These are phyloP conservation scores for Clavariopsis aquatica DNA, from an alignment of 495 filamentous ascomycete genomes.

Conservation along the genomic window DNA sequence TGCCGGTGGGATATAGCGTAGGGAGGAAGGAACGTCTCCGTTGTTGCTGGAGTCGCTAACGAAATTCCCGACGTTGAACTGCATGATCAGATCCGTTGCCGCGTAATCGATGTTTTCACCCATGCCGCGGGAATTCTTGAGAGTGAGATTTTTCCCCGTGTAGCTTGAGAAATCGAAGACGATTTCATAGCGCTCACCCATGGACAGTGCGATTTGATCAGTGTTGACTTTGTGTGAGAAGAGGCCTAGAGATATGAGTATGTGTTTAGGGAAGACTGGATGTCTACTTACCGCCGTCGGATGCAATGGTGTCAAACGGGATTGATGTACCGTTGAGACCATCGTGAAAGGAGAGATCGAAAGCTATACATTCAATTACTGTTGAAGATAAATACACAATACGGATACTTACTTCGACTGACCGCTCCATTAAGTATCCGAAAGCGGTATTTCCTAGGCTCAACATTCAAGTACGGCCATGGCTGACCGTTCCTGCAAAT, in stretches of 20 bases:
- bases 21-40: conserved; percentile 41
- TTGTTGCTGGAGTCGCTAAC: conserved; percentile 46
- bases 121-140: conserved; percentile 50
- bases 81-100: conserved; percentile 56
- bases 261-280: background rate
- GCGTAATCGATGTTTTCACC: conserved; percentile 51
- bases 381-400: too few species aligned
- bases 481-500: conserved; percentile 29
- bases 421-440: conserved; percentile 53
- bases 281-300: conserved; percentile 47
- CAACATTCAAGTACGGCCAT: conserved; percentile 50
- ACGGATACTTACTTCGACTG: conserved; percentile 25
- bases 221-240: conserved; percentile 45
- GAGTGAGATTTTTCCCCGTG: conserved; percentile 51
- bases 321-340: conserved; percentile 36
- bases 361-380: too few species aligned
- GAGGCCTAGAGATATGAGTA: conserved; percentile 39
- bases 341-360: conserved; percentile 49
- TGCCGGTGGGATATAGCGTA: conserved; percentile 43
- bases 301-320: conserved; percentile 57
- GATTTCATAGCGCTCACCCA: conserved; percentile 60
- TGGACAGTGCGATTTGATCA: conserved; percentile 47
- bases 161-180: conserved; percentile 56
- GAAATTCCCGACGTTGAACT: conserved; percentile 52
- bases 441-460: conserved; percentile 61